phyloP scores from a whole-genome alignment of 352 stramenopile species.

The Poterioochromonas sp. region DNA sequence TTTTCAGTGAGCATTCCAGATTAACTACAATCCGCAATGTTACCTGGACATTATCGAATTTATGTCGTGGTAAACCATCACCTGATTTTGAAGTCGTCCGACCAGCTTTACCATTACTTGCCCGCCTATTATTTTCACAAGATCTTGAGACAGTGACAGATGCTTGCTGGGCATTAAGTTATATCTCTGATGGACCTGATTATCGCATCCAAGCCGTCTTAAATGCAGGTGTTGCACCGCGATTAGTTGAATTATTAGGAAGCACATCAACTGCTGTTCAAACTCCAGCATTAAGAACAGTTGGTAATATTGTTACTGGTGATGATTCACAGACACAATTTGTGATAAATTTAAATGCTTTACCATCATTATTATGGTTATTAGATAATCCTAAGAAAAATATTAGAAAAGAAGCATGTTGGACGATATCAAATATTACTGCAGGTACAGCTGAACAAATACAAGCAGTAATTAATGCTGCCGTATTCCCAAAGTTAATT shows the following conservation, averaged over 20 bases:
- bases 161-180: conserved; percentile 96
- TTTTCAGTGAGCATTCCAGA: conserved; percentile 76
- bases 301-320: conserved; percentile 98
- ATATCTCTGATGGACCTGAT: conserved; percentile 94
- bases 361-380: conserved; percentile 88
- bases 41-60: conserved; percentile 98
- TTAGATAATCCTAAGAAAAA: conserved; percentile 86
- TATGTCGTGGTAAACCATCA: conserved; percentile 82
- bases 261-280: conserved; percentile 81
- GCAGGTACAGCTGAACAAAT: conserved; percentile 98
- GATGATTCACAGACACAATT: conserved; percentile 98
- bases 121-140: conserved; percentile 89
- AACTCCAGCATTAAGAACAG: conserved; percentile 87
- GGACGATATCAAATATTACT: conserved; percentile 99
- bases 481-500: conserved; percentile 94
- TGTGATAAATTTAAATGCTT: conserved; percentile 93
- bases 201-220: conserved; percentile 98
- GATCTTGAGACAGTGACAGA: conserved; percentile 98
- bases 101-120: conserved; percentile 83
- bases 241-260: conserved; percentile 91
- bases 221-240: conserved; percentile 84
- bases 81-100: conserved; percentile 90
- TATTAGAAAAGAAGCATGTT: conserved; percentile 98
- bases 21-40: conserved; percentile 94
- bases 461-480: conserved; percentile 89